phyloP scores from a whole-genome alignment of 768 basidiomycete species.

The Kwoniella europaea region DNA sequence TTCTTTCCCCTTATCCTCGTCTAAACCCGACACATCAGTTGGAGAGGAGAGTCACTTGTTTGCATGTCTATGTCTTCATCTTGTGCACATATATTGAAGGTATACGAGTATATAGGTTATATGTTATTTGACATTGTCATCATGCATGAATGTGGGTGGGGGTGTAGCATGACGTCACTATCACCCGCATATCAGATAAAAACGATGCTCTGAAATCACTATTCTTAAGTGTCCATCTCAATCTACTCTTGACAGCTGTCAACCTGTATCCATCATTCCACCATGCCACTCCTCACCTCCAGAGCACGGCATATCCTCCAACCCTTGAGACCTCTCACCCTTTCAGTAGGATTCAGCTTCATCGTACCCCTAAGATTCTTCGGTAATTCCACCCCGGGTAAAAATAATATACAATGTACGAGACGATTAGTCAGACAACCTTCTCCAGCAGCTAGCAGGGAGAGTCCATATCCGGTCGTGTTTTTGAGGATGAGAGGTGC shows the following conservation, averaged over 20 bases:
- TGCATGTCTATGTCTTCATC: not conserved
- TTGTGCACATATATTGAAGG: not conserved
- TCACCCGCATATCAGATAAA: not conserved
- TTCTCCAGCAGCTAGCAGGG: conserved; percentile 16
- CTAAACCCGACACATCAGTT: no score
- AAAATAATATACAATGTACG: conserved; percentile 17
- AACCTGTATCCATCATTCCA: not conserved
- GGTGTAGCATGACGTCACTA: not conserved
- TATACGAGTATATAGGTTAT: not conserved
- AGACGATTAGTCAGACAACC: conserved; percentile 21
- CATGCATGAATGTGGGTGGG: not conserved
- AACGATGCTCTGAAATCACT: not conserved
- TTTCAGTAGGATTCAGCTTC: conserved; percentile 16
- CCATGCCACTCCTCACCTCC: conserved; percentile 13
- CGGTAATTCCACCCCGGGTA: not conserved
- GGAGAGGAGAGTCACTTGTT: not conserved
- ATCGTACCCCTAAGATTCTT: conserved; percentile 8
- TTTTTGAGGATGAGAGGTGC: conserved; percentile 24
- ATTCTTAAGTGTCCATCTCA: not conserved
- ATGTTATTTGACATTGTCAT: not conserved
- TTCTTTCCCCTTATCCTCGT: no score
- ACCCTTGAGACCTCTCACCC: conserved; percentile 6
- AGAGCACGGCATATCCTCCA: conserved; percentile 10
- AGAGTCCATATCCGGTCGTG: conserved; percentile 25
- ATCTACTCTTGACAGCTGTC: not conserved